Percentiles rank a stretch among this genome's conserved stretches.
Evolutionary conservation across 169 alveolate species (phyloP).

Genomic region (Eimeria maxima): DNA sequence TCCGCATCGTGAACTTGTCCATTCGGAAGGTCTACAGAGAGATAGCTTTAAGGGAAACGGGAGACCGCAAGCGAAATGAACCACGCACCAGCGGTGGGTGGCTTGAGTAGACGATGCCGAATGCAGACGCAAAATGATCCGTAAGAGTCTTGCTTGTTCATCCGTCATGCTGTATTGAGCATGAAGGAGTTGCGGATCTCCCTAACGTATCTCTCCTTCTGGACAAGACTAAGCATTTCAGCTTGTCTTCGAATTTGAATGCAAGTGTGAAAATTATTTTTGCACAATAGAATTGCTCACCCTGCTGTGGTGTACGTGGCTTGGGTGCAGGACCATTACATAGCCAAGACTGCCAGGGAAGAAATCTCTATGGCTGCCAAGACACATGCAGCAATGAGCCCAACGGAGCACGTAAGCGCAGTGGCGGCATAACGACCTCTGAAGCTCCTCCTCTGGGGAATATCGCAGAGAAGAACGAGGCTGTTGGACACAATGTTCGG

Average conservation of each 20-base stretch:
- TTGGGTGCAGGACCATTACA: not conserved
- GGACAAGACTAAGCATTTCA: not conserved
- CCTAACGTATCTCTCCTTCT: too few species aligned
- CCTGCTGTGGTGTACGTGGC: not conserved
- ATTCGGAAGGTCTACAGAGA: slow-evolving; percentile 83
- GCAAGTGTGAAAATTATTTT: not conserved
- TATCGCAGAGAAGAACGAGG: not conserved
- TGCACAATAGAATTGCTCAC: not conserved
- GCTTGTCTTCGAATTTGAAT: not conserved
- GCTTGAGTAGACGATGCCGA: slow-evolving; percentile 66
- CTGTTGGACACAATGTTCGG: not conserved
- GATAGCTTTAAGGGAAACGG: slow-evolving; percentile 76
- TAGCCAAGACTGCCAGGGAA: not conserved
- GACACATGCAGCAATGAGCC: not conserved
- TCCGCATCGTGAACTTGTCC: slow-evolving; percentile 81
- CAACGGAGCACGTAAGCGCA: slow-evolving; percentile 14
- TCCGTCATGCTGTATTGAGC: not conserved
- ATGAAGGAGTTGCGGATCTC: not conserved
- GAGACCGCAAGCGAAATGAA: slow-evolving; percentile 55
- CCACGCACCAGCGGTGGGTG: slow-evolving; percentile 82
- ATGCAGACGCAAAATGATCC: slow-evolving; percentile 37
- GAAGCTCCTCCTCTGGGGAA: not conserved
- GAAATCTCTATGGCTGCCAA: not conserved
- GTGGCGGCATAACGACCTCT: not conserved
- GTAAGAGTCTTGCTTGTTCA: slow-evolving; percentile 61